phyloP scores from a whole-genome alignment of 2,329 filamentous ascomycete species.

The Microsporum audouinii region DNA sequence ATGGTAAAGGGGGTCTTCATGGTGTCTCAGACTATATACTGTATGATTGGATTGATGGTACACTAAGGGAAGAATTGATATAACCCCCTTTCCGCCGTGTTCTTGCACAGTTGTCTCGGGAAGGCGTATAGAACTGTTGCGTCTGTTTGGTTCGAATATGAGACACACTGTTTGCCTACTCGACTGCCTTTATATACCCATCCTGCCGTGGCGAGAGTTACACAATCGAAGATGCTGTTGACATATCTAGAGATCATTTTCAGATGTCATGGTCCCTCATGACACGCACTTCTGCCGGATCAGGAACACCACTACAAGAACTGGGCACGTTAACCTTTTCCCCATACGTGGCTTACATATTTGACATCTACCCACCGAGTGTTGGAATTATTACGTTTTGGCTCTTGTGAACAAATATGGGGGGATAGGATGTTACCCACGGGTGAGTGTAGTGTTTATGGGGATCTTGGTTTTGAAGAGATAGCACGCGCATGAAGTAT shows the following conservation, averaged over 20 bases:
- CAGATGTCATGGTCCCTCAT: neutral
- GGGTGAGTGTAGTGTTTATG: neutral
- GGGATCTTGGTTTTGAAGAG: neutral
- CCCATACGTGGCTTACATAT: neutral
- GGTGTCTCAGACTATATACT: neutral
- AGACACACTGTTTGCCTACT: neutral
- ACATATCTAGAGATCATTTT: neutral
- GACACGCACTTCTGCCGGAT: neutral
- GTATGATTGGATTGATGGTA: neutral
- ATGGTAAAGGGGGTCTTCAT: constrained; percentile 2
- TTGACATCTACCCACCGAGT: neutral
- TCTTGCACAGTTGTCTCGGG: neutral
- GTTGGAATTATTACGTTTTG: neutral
- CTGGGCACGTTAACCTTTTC: neutral
- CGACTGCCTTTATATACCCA: neutral
- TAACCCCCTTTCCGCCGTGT: neutral
- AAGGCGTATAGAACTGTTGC: neutral
- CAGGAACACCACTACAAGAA: neutral
- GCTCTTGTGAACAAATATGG: neutral
- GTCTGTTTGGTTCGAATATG: neutral
- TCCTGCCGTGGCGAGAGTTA: neutral
- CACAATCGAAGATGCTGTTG: neutral
- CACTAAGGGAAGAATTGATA: neutral
- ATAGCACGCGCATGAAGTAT: neutral
- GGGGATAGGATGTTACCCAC: neutral